phyloP scores from a whole-genome alignment of 176 grass and related monocot genomes.

The Phoenix roebelenii region DNA sequence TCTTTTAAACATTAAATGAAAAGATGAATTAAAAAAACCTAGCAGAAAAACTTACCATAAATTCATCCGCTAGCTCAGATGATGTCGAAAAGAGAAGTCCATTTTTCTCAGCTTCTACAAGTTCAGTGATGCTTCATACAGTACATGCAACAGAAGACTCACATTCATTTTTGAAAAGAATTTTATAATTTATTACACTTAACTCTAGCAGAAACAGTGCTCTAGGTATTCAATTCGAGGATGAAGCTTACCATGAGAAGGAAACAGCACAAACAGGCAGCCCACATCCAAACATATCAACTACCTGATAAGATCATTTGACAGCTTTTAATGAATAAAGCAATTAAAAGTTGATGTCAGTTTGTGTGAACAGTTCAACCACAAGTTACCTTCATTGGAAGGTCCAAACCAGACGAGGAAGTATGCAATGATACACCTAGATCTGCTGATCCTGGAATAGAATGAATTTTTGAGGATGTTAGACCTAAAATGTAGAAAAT shows the following conservation, averaged over 20 bases:
- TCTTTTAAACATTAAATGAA: no score
- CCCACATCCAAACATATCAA: constrained; percentile 99
- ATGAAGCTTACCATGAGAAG: constrained; percentile 65
- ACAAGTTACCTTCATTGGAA: constrained; percentile 87
- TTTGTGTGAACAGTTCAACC: background rate
- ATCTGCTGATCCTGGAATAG: constrained; percentile 69
- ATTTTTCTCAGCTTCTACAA: constrained; percentile 75
- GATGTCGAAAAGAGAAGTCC: constrained; percentile 89
- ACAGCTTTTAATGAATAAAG: background rate
- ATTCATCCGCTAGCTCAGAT: constrained; percentile 93
- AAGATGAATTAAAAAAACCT: background rate
- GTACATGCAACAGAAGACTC: constrained; percentile 13
- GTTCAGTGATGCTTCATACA: constrained; percentile 74
- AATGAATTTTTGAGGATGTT: background rate
- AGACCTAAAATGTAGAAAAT: background rate
- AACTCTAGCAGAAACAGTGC: no score
- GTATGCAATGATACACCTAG: constrained; percentile 86
- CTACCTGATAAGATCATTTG: constrained; percentile 43
- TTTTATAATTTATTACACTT: no score
- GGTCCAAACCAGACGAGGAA: constrained; percentile 84
- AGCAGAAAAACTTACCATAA: constrained; percentile 44
- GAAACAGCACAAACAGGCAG: constrained; percentile 97
- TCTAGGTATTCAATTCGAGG: no score
- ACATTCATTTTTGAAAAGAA: background rate
- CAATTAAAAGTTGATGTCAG: no score